phyloP scores from a whole-genome alignment of 2,329 filamentous ascomycete genomes.

The Talaromyces rugulosus region DNA sequence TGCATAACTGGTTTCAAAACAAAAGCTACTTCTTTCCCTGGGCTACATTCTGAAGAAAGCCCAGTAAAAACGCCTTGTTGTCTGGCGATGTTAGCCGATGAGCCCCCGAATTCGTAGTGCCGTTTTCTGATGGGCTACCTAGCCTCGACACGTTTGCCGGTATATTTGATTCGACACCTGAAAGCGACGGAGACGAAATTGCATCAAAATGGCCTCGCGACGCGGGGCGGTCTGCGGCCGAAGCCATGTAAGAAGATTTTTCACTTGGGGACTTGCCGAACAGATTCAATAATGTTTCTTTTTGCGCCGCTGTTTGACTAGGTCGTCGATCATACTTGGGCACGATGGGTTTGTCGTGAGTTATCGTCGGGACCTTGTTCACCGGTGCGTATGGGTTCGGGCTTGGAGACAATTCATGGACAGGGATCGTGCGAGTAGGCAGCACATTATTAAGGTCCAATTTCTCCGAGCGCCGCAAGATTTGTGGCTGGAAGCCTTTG shows the following conservation, averaged over 20 bases:
- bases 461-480: conserved; percentile 48
- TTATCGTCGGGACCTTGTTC: conserved; percentile 11
- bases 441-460: conserved; percentile 26
- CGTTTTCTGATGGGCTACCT: conserved; percentile 5
- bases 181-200: conserved; percentile 10
- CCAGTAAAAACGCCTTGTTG: conserved; percentile 71
- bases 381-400: conserved; percentile 13
- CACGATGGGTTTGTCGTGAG: conserved; percentile 18
- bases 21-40: conserved; percentile 29
- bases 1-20: not conserved
- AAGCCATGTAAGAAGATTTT: conserved; percentile 19
- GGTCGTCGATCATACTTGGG: conserved; percentile 32
- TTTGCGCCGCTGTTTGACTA: conserved; percentile 43
- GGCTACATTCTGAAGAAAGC: conserved; percentile 62
- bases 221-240: conserved; percentile 17
- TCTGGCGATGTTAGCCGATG: conserved; percentile 53
- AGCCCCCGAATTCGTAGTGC: conserved; percentile 2
- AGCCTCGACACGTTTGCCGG: conserved; percentile 5
- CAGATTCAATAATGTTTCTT: conserved; percentile 55
- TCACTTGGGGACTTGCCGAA: conserved; percentile 50
- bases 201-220: not conserved
- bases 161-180: conserved; percentile 4
- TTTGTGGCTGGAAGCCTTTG: conserved; percentile 52
- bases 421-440: conserved; percentile 23
- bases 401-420: conserved; percentile 17